These are phyloP conservation scores for Spathaspora hagerdaliae DNA, from an alignment of 805 yeast genomes.

Conservation along the genomic window DNA sequence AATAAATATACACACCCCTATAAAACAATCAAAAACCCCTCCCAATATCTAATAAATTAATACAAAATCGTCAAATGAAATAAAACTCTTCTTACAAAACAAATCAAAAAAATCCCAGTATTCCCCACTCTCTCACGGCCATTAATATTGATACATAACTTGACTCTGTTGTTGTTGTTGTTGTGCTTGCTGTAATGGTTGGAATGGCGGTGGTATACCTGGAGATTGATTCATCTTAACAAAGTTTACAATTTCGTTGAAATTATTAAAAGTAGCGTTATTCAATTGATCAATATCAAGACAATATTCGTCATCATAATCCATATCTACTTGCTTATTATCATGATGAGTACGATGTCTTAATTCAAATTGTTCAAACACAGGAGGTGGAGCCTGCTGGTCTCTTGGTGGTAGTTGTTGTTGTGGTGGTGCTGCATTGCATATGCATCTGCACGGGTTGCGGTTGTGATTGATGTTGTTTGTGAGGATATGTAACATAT, in stretches of 20 bases:
- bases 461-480: constrained; percentile 5
- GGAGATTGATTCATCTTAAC: constrained; percentile 3
- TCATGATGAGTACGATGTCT: neutral
- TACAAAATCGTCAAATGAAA: neutral
- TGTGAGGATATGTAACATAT: neutral
- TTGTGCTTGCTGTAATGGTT: neutral
- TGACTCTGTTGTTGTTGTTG: constrained; percentile 2
- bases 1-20: neutral
- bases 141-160: constrained; percentile 5
- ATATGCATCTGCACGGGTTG: too few species aligned
- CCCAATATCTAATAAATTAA: neutral
- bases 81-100: too few species aligned
- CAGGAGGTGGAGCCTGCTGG: constrained; percentile 1
- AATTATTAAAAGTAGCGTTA: constrained; percentile 4
- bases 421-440: too few species aligned
- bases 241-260: constrained; percentile 2
- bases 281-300: constrained; percentile 41
- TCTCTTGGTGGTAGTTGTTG: constrained; percentile 1
- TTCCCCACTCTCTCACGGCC: too few species aligned
- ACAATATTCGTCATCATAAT: constrained; percentile 42
- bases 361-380: constrained; percentile 6
- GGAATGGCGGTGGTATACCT: neutral
- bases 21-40: neutral
- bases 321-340: constrained; percentile 7
- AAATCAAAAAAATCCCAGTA: neutral